These are phyloP conservation scores for Capsella bursapastoris DNA, from an alignment of 345 rosid genomes.

Conservation along the genomic window DNA sequence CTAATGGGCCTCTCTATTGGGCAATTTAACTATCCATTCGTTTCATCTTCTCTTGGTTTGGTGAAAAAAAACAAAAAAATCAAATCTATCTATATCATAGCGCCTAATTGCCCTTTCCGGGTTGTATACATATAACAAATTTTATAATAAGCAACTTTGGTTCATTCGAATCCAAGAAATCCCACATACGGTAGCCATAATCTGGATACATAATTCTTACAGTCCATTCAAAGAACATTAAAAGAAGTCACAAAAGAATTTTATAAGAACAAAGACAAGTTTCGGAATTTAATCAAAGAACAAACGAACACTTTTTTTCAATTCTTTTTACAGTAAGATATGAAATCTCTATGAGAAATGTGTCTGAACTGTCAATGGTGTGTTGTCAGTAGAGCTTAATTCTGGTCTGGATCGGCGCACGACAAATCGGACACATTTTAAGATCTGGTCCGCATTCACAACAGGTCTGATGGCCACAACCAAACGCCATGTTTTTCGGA, in stretches of 20 bases:
- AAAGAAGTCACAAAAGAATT: background rate
- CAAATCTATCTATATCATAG: too few relatives aligned
- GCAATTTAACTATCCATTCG: background rate
- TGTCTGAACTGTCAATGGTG: background rate
- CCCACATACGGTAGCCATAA: background rate
- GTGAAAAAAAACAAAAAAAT: too few relatives aligned
- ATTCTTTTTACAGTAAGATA: conserved; percentile 26
- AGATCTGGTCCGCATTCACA: conserved; percentile 86
- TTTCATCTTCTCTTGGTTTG: too few relatives aligned
- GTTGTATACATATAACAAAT: background rate
- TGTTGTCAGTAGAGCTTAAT: conserved; percentile 77
- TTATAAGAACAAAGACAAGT: conserved; percentile 5
- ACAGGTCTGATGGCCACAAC: conserved; percentile 99
- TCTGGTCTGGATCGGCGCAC: conserved; percentile 66
- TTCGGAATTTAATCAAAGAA: conserved; percentile 33
- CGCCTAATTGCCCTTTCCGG: background rate
- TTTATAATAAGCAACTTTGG: background rate
- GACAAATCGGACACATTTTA: conserved; percentile 81
- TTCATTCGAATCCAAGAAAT: background rate
- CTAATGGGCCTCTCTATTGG: conserved; percentile 21
- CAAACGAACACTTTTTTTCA: conserved; percentile 13
- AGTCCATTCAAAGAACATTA: conserved; percentile 25
- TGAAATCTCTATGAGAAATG: conserved; percentile 10
- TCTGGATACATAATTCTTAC: conserved; percentile 9
- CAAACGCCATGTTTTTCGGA: conserved; percentile 88